Base-by-base conservation (phyloP, 1,139 yeast genomes). In the Geotrichum histeridarum region DNA sequence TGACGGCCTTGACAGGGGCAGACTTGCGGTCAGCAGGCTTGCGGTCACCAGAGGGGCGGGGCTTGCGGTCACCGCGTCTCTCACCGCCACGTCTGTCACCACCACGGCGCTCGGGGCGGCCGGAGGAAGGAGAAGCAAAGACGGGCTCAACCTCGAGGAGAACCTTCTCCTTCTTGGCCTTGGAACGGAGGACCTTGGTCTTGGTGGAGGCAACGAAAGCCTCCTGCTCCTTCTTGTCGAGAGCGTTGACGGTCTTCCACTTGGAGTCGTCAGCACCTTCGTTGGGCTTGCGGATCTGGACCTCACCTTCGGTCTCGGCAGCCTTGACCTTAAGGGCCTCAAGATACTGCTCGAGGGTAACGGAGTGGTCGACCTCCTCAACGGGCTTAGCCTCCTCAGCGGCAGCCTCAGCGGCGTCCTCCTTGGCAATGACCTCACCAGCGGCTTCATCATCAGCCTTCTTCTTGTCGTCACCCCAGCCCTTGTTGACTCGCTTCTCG, bases 401-500 rank as follows among this genome's bases (percentile, higher is more conserved):
- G 8, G 14, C 43, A 54, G 56, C 54, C 37, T 67, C 77, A 57
- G 69, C 79, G 54, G 69, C 77, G 51, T 71, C 77, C 58, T 75
- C 80, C 57, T 69, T 74, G 60, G 86, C 89, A 64, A 83, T 84
- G 60, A 71, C 77, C 61, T 76, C 82, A 62, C 78, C 90, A 68
- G 82, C 87, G 60, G 71, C 70, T 75, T 83, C 88, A 62, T 82
- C 84, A 63, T 78, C 84, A 50, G 73, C 77, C 62, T 73, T 75
- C 66, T 71, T 69, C 68, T 77, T 75, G 73, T 83, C 82, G 71
- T 83, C 83, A 67, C 90, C 89, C 82, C 96, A 91, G 75, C 94
- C 91, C 76, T 84, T 86, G 73, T 79, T 80, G 69, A 84, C 78
- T 75, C 86, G 84, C 85, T 90, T 90, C 67, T 79, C 81, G 67